phyloP scores from a whole-genome alignment of 2,329 filamentous ascomycete genomes.

The Fusarium sp. region DNA sequence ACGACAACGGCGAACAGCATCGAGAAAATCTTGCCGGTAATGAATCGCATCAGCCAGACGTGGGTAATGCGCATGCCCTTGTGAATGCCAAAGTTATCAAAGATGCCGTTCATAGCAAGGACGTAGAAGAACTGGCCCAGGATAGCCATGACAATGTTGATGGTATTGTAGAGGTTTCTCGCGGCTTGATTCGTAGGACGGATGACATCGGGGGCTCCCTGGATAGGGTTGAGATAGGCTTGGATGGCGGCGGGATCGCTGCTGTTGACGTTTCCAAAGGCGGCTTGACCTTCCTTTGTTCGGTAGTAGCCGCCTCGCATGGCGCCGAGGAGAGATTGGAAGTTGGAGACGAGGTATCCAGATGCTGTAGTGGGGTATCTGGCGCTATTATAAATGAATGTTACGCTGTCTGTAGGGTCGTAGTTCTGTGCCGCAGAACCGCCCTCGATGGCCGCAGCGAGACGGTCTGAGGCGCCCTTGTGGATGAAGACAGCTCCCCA shows the following conservation, averaged over 20 bases:
- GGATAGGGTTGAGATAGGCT: constrained; percentile 52
- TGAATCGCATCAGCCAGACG: constrained; percentile 42
- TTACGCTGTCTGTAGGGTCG: constrained; percentile 49
- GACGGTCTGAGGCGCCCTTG: constrained; percentile 47
- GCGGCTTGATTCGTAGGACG: constrained; percentile 51
- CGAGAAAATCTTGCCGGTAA: constrained; percentile 48
- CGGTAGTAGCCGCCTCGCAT: constrained; percentile 45
- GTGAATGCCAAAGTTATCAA: constrained; percentile 34
- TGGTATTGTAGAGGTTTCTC: constrained; percentile 53
- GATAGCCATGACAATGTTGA: constrained; percentile 53
- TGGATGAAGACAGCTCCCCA: constrained; percentile 54
- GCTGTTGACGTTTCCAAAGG: constrained; percentile 37
- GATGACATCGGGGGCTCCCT: constrained; percentile 45
- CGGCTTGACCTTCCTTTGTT: constrained; percentile 34
- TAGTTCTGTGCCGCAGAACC: constrained; percentile 43
- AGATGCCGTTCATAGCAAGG: constrained; percentile 43
- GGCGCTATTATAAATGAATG: constrained; percentile 53
- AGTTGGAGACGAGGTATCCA: constrained; percentile 44
- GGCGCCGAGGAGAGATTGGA: constrained; percentile 45
- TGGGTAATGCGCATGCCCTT: constrained; percentile 39
- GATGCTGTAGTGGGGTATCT: constrained; percentile 50
- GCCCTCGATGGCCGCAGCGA: constrained; percentile 46
- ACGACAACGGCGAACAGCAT: constrained; percentile 53
- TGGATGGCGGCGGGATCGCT: constrained; percentile 43
- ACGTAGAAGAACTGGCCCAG: constrained; percentile 50